phyloP scores from a whole-genome alignment of 2,329 filamentous ascomycete species.

The Plectosphaerella sp. region DNA sequence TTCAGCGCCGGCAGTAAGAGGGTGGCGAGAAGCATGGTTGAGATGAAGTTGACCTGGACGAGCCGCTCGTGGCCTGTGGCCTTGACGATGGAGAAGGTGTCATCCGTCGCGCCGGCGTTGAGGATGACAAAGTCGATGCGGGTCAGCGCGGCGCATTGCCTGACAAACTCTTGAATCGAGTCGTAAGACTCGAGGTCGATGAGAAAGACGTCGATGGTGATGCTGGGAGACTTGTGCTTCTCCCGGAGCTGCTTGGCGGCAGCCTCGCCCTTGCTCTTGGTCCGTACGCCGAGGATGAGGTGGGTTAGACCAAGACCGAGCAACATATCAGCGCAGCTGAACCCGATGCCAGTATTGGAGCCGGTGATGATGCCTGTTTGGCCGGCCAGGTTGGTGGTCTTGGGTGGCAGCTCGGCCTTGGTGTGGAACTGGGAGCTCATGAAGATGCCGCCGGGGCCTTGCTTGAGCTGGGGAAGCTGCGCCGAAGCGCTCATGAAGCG shows the following conservation, averaged over 20 bases:
- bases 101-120: conserved; percentile 10
- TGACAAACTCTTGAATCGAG: conserved; percentile 14
- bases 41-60: conserved; percentile 43
- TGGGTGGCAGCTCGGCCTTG: conserved; percentile 14
- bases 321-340: conserved; percentile 35
- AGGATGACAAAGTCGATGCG: conserved; percentile 21
- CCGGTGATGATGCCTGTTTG: conserved; percentile 41
- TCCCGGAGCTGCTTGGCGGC: conserved; percentile 26
- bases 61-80: not conserved
- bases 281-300: conserved; percentile 39
- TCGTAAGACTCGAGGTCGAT: conserved; percentile 20
- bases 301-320: conserved; percentile 27
- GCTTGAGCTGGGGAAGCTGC: not conserved
- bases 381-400: conserved; percentile 17
- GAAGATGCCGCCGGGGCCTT: conserved; percentile 11
- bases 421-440: conserved; percentile 19
- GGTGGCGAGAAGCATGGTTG: conserved; percentile 43
- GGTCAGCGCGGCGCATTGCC: conserved; percentile 9
- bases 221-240: conserved; percentile 14
- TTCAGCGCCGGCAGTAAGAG: conserved; percentile 48
- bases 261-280: conserved; percentile 28
- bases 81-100: not conserved
- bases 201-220: not conserved
- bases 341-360: conserved; percentile 37
- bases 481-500: not conserved